Base-by-base conservation (phyloP, 306 rosid genomes). In the Betula pendula region DNA sequence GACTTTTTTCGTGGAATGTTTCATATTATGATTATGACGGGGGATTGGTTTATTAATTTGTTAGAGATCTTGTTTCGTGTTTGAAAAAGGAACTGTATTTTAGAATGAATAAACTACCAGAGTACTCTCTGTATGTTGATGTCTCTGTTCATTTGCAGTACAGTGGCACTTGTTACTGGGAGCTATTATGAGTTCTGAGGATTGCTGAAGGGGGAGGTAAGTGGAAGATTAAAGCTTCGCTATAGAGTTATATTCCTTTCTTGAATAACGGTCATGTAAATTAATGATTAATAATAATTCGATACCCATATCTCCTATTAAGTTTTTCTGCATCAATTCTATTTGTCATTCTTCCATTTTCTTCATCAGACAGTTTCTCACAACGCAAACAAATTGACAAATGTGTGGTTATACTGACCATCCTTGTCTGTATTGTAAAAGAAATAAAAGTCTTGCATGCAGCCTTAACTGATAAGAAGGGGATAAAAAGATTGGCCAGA, bases 21-120 rank as follows among this genome's bases (percentile, higher is more conserved):
- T 40, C 12, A 38, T 53, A 15, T 49, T 75, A 52, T 56, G 38
- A 75, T 74, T 35, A 60, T 44, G 71, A 55, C 42, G 82, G 77
- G 84, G 84, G 47, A 88, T 88, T 89, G 90, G 83, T 92, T 92
- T 53, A 88, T 92, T 92, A 49, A 89, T 85, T 87, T 90, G 91
- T 87, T 87, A 56, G 81, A 81, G 80, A 77, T 87, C 6, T 80
- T n/a, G 8, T n/a, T 71, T 75, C 78, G 8, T 73, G 67, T 69
- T 55, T 77, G 35, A 35, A 25, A 25, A 48, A 66, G 60, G 47
- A 76, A 68, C 43, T 89, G 88, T 85, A 88, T 83, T 77, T 79
- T 83, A 84, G 85, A 56, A 76, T 66, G 86, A 86, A 86, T 83
- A 86, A 78, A 82, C n/a, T n/a, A n/a, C 27, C 56, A 31, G 59